Evolutionary conservation across 768 basidiomycete genomes (phyloP).

Genomic region (Omphalotus guepiniiformis): DNA sequence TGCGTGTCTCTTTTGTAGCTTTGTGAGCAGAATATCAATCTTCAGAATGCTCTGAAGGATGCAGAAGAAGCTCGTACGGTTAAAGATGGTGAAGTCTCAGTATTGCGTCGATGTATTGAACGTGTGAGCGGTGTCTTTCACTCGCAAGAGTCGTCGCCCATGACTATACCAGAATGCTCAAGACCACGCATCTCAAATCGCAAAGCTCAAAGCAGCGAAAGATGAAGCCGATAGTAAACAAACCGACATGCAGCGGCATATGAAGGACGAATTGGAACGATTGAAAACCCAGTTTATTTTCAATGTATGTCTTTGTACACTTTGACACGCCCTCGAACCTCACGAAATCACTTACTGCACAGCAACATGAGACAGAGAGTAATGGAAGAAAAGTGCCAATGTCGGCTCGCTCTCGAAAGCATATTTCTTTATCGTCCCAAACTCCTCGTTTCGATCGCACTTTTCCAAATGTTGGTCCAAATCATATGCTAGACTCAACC

Average conservation of each 20-base stretch:
- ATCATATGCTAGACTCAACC: neutral
- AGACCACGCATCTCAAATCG: slow-evolving; percentile 54
- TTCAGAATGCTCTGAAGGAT: slow-evolving; percentile 40
- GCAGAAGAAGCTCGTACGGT: slow-evolving; percentile 47
- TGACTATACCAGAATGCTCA: slow-evolving; percentile 42
- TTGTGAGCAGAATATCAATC: slow-evolving; percentile 39
- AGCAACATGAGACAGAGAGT: slow-evolving; percentile 13
- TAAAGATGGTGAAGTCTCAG: slow-evolving; percentile 70
- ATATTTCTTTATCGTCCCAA: neutral
- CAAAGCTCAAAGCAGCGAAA: slow-evolving; percentile 53
- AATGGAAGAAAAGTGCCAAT: slow-evolving; percentile 17
- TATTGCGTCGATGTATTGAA: slow-evolving; percentile 62
- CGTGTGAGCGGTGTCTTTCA: slow-evolving; percentile 38
- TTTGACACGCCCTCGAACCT: neutral
- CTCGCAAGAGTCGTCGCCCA: slow-evolving; percentile 1
- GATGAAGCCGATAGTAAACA: slow-evolving; percentile 58
- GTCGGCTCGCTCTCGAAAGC: slow-evolving; percentile 13
- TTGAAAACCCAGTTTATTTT: slow-evolving; percentile 66
- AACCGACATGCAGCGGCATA: slow-evolving; percentile 50
- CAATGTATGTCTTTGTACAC: slow-evolving; percentile 42
- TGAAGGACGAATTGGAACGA: slow-evolving; percentile 66
- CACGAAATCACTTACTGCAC: neutral
- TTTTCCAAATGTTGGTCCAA: slow-evolving; percentile 18
- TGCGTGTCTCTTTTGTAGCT: neutral
- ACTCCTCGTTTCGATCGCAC: neutral